phyloP scores from a whole-genome alignment of 495 filamentous ascomycete species.

The Oleoguttula mirabilis region DNA sequence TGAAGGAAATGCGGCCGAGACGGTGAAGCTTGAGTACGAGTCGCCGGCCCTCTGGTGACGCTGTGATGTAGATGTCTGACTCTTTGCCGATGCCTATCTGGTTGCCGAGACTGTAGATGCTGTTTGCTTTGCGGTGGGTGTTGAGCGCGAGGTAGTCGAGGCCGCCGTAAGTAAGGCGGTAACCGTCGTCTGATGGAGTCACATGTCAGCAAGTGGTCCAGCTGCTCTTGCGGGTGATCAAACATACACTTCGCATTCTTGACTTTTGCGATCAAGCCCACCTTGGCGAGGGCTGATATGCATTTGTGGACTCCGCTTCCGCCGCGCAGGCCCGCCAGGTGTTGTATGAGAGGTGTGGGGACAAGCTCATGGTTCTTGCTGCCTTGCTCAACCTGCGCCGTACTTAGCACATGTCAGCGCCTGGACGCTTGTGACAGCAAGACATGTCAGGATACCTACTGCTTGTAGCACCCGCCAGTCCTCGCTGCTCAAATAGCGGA shows the following conservation, averaged over 20 bases:
- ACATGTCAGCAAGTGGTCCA: not conserved
- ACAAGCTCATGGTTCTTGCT: conserved; percentile 95
- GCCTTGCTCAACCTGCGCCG: conserved; percentile 68
- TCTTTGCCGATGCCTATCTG: conserved; percentile 97
- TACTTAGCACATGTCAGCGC: conserved; percentile 28
- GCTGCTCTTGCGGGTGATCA: not conserved
- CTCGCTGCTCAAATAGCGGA: conserved; percentile 82
- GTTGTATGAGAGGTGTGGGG: conserved; percentile 75
- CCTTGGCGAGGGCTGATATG: conserved; percentile 85
- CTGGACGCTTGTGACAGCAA: conserved; percentile 25
- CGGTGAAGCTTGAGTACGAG: conserved; percentile 85
- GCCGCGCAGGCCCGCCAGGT: conserved; percentile 68
- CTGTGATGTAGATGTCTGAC: conserved; percentile 87
- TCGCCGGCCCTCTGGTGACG: conserved; percentile 46
- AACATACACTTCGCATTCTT: conserved; percentile 78
- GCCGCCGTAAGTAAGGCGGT: conserved; percentile 91
- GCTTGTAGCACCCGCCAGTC: conserved; percentile 93
- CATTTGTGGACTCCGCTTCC: conserved; percentile 73
- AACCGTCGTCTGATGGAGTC: conserved; percentile 82
- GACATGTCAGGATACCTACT: conserved; percentile 40
- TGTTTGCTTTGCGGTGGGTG: conserved; percentile 63
- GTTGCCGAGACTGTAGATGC: conserved; percentile 81
- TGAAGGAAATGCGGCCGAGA: conserved; percentile 91
- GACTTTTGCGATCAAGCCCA: conserved; percentile 77
- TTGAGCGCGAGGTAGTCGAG: conserved; percentile 93